These are phyloP conservation scores for Penicillium diatomitis DNA, from an alignment of 495 filamentous ascomycete genomes.

Conservation along the genomic window DNA sequence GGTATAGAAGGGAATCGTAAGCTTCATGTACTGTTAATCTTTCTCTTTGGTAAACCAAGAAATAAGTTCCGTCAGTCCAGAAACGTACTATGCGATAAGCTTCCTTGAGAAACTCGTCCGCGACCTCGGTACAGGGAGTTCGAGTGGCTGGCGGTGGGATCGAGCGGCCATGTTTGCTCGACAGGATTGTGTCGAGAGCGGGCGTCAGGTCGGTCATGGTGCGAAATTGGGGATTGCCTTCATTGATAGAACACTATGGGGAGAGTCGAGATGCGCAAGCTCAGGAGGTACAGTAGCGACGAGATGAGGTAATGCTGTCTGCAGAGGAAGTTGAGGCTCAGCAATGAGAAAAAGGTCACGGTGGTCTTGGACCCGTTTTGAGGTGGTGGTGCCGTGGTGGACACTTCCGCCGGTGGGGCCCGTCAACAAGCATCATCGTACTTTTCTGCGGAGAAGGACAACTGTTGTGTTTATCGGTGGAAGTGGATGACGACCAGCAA, in stretches of 20 bases:
- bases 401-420: background rate
- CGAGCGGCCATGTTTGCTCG: constrained; percentile 29
- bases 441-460: background rate
- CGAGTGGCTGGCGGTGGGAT: background rate
- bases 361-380: too few relatives aligned
- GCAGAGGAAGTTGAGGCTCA: too few relatives aligned
- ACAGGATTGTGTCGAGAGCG: constrained; percentile 52
- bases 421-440: constrained; percentile 1
- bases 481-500: too few relatives aligned
- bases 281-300: background rate
- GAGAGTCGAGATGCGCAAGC: background rate
- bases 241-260: background rate
- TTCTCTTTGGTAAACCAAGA: too few relatives aligned
- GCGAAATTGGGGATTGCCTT: constrained; percentile 3
- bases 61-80: background rate
- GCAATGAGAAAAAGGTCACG: too few relatives aligned
- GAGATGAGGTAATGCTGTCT: background rate
- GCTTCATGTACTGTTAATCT: background rate
- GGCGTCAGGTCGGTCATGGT: constrained; percentile 65
- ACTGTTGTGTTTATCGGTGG: too few relatives aligned
- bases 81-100: constrained; percentile 79
- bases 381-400: constrained; percentile 1
- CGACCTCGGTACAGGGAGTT: constrained; percentile 34
- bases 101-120: constrained; percentile 91
- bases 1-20: background rate